A percentile compares a stretch with the other conserved stretches of the same genome.
phyloP scores from a whole-genome alignment of 2,329 filamentous ascomycete genomes.

The Mollisiaceae sp. region DNA sequence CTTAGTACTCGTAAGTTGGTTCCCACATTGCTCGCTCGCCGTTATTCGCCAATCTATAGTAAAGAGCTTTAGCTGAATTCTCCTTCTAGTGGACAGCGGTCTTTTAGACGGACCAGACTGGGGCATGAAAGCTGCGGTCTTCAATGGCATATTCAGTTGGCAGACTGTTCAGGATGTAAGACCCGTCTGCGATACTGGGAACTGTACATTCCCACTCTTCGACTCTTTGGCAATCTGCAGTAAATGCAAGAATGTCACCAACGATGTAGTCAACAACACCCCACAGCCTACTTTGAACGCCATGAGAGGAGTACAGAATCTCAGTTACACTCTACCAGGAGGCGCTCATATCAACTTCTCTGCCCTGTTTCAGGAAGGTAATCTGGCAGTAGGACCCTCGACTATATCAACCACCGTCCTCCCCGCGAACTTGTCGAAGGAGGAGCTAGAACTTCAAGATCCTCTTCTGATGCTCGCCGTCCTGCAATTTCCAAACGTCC shows the following conservation, averaged over 20 bases:
- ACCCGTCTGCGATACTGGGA: slow-evolving; percentile 12
- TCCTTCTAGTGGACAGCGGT: slow-evolving; percentile 16
- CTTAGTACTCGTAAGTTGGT: slow-evolving; percentile 16
- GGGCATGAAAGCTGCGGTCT: slow-evolving; percentile 15
- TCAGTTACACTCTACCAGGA: slow-evolving; percentile 18
- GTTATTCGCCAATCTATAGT: neutral
- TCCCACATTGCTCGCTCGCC: neutral
- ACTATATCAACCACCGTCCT: slow-evolving; percentile 9
- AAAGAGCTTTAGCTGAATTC: neutral
- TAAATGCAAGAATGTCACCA: slow-evolving; percentile 16
- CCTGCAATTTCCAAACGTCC: slow-evolving; percentile 14
- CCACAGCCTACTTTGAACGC: neutral
- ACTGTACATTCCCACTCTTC: slow-evolving; percentile 14
- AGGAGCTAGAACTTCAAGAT: slow-evolving; percentile 11
- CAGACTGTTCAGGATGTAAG: slow-evolving; percentile 3
- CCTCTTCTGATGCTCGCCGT: slow-evolving; percentile 9
- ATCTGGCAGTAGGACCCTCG: slow-evolving; percentile 1
- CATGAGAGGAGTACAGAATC: slow-evolving; percentile 4
- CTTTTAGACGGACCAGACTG: slow-evolving; percentile 14
- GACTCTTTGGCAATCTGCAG: slow-evolving; percentile 21
- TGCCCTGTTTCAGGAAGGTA: slow-evolving; percentile 4
- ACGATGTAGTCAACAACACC: slow-evolving; percentile 10
- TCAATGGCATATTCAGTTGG: slow-evolving; percentile 18
- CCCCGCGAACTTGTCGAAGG: neutral
- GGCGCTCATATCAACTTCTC: slow-evolving; percentile 12